A percentile compares a stretch with the other conserved stretches of the same genome.
Evolutionary conservation across 768 basidiomycete genomes (phyloP).

Genomic region (Calocybe indica): DNA sequence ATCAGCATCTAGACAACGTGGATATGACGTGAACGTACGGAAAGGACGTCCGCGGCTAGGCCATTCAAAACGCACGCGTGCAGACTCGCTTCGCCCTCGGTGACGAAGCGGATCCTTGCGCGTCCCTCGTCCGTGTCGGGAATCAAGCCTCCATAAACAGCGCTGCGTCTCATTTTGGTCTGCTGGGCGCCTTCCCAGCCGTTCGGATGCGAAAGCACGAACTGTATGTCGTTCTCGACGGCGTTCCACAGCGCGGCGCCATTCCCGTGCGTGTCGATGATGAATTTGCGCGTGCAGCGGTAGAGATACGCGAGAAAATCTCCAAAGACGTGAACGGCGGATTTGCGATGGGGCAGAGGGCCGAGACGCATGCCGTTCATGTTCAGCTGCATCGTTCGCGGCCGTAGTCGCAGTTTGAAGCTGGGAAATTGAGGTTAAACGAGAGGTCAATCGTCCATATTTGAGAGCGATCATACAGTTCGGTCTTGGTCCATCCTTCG

Average conservation of each 20-base stretch:
- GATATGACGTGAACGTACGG: constrained; percentile 33
- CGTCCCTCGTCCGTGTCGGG: constrained; percentile 71
- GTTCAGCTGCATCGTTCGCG: constrained; percentile 70
- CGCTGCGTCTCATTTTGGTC: constrained; percentile 71
- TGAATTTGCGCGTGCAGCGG: constrained; percentile 68
- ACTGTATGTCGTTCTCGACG: constrained; percentile 63
- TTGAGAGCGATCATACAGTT: constrained; percentile 46
- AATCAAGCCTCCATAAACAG: constrained; percentile 65
- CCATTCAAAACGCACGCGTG: constrained; percentile 78
- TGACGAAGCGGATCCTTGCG: constrained; percentile 72
- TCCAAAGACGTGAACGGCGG: constrained; percentile 70
- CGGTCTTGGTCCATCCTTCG: constrained; percentile 69
- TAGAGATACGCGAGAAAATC: constrained; percentile 76
- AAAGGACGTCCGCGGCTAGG: constrained; percentile 71
- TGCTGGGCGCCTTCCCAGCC: constrained; percentile 81
- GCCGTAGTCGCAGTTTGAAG: constrained; percentile 76
- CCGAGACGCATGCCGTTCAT: constrained; percentile 83
- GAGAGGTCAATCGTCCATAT: not conserved
- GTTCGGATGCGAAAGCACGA: constrained; percentile 76
- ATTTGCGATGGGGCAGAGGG: constrained; percentile 58
- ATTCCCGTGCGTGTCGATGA: constrained; percentile 79
- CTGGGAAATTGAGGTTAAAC: constrained; percentile 24
- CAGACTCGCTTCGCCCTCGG: constrained; percentile 79
- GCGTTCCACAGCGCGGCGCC: constrained; percentile 64
- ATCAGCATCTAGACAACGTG: not conserved